A percentile compares a stretch with the other conserved stretches of the same genome.
phyloP scores from a whole-genome alignment of 805 yeast genomes.

The Teunomyces stri region DNA sequence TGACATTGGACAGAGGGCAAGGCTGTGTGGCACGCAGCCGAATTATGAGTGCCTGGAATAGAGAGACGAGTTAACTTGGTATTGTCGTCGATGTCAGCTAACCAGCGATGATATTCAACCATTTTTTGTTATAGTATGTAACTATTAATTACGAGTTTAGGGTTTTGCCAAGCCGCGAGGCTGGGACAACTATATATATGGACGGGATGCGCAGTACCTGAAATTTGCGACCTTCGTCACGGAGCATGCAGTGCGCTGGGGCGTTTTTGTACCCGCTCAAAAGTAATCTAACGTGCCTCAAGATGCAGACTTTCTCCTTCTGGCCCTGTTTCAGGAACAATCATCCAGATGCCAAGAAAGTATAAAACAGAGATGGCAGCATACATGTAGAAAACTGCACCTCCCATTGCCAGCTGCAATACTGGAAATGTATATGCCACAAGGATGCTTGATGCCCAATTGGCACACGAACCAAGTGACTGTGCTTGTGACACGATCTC shows the following conservation, averaged over 20 bases:
- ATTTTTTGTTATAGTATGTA: conserved; percentile 13
- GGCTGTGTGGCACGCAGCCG: conserved; percentile 70
- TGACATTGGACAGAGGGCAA: conserved; percentile 79
- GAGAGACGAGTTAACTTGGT: conserved; percentile 52
- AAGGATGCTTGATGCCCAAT: conserved; percentile 34
- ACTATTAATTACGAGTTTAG: not conserved
- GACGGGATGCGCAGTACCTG: not conserved
- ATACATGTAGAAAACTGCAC: conserved; percentile 29
- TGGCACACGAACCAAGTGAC: conserved; percentile 32
- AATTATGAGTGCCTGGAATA: conserved; percentile 83
- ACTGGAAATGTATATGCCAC: conserved; percentile 34
- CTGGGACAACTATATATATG: not conserved
- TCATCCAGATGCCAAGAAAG: conserved; percentile 16
- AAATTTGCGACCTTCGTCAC: not conserved
- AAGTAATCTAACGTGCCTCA: not conserved
- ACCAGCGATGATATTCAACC: conserved; percentile 52
- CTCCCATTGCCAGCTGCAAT: conserved; percentile 23
- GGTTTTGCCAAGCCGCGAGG: not conserved
- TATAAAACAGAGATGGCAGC: conserved; percentile 17
- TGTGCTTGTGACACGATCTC: conserved; percentile 35
- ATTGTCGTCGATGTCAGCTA: conserved; percentile 51
- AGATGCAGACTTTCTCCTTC: conserved; percentile 9
- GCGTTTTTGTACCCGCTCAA: not conserved
- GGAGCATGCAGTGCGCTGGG: not conserved
- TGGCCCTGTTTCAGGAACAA: conserved; percentile 35